phyloP scores from a whole-genome alignment of 768 basidiomycete species.

The Vishniacozyma victoriae region DNA sequence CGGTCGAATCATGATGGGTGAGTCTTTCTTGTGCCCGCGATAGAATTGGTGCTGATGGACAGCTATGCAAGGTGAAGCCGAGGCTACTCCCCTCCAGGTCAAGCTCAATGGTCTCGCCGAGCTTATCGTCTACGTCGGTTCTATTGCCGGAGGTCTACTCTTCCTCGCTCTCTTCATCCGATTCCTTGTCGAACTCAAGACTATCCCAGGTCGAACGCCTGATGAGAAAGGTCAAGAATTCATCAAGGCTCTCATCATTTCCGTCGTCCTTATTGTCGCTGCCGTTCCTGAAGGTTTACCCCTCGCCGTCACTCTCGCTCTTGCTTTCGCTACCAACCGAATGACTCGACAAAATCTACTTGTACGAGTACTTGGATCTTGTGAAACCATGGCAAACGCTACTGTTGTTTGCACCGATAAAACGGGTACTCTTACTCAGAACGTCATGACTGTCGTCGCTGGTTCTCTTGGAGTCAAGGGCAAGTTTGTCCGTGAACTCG shows the following conservation, averaged over 20 bases:
- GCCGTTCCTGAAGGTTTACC: slow-evolving; percentile 91
- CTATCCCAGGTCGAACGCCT: slow-evolving; percentile 51
- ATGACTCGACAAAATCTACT: slow-evolving; percentile 94
- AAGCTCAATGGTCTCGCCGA: slow-evolving; percentile 94
- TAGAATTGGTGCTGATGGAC: slow-evolving; percentile 2
- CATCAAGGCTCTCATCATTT: slow-evolving; percentile 86
- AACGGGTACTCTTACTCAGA: slow-evolving; percentile 79
- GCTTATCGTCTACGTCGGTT: slow-evolving; percentile 86
- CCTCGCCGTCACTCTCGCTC: slow-evolving; percentile 87
- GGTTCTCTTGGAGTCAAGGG: slow-evolving; percentile 89
- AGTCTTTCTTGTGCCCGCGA: slow-evolving; percentile 27
- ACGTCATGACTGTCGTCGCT: slow-evolving; percentile 92
- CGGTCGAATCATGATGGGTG: slow-evolving; percentile 96
- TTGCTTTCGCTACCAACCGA: slow-evolving; percentile 96
- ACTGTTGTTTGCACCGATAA: slow-evolving; percentile 61
- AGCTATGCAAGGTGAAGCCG: slow-evolving; percentile 81
- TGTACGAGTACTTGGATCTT: slow-evolving; percentile 90
- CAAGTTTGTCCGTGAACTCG: slow-evolving; percentile 79
- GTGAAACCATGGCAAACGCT: slow-evolving; percentile 98
- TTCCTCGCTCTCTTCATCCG: slow-evolving; percentile 84
- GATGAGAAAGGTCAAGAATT: slow-evolving; percentile 82
- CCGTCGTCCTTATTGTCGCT: slow-evolving; percentile 84
- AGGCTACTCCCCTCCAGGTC: slow-evolving; percentile 85
- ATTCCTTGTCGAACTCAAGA: slow-evolving; percentile 84
- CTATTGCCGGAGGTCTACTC: slow-evolving; percentile 69